Evolutionary conservation across 176 grass and related monocot genomes (phyloP).

Genomic region (Oryza longistaminata): DNA sequence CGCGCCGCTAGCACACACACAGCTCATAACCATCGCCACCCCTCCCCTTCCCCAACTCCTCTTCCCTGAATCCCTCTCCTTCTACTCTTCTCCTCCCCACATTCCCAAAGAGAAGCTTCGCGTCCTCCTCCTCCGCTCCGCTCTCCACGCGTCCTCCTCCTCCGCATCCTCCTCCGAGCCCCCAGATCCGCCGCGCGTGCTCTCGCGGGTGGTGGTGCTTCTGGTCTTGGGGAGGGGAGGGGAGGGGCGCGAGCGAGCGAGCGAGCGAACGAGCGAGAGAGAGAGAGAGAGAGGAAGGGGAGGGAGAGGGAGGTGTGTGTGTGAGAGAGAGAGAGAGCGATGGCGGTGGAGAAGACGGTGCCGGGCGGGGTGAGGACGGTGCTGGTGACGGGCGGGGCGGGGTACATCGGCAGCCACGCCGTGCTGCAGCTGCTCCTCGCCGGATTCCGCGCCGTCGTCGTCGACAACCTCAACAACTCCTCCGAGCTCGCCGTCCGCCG

Average conservation of each 20-base stretch:
- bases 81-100: background rate
- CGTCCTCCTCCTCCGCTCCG: background rate
- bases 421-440: constrained; percentile 72
- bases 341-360: constrained; percentile 47
- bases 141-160: background rate
- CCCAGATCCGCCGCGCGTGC: constrained; percentile 40
- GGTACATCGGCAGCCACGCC: constrained; percentile 91
- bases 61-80: too few species aligned
- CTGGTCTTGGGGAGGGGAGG: background rate
- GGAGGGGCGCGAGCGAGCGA: background rate
- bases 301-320: too few species aligned
- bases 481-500: constrained; percentile 63
- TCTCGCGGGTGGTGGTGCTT: background rate
- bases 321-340: background rate
- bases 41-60: too few species aligned
- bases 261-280: background rate
- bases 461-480: constrained; percentile 87
- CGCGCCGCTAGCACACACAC: background rate
- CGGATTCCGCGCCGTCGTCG: constrained; percentile 58
- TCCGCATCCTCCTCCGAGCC: background rate
- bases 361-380: constrained; percentile 41
- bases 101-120: constrained; percentile 27
- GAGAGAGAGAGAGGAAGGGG: background rate
- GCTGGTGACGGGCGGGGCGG: constrained; percentile 78
- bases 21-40: background rate